A percentile compares a stretch with the other conserved stretches of the same genome.
phyloP scores from a whole-genome alignment of 2,329 filamentous ascomycete species.

The Orbilia quercus region DNA sequence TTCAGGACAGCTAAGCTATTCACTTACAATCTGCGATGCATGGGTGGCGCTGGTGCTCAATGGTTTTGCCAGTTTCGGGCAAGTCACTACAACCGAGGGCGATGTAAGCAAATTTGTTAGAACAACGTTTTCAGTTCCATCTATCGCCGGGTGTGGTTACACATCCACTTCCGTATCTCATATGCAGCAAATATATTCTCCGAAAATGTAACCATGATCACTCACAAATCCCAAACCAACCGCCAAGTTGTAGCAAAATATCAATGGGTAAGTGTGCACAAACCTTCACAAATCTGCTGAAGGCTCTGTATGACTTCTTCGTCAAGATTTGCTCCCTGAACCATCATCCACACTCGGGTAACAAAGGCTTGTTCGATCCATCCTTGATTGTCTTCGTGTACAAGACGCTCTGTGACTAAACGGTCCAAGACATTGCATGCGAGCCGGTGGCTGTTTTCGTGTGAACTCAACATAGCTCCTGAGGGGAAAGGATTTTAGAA shows the following conservation, averaged over 20 bases:
- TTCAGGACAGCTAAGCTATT: conserved; percentile 32
- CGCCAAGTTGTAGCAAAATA: background rate
- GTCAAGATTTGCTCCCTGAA: conserved; percentile 63
- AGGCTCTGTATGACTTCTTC: conserved; percentile 63
- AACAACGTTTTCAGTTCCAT: conserved; percentile 58
- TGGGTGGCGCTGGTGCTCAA: conserved; percentile 73
- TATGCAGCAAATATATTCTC: conserved; percentile 56
- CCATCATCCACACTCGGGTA: conserved; percentile 74
- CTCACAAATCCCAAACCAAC: conserved; percentile 14
- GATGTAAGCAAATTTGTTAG: conserved; percentile 60
- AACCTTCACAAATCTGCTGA: conserved; percentile 64
- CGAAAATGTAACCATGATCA: conserved; percentile 45
- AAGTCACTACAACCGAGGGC: conserved; percentile 16
- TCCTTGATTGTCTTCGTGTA: conserved; percentile 66
- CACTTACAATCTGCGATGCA: conserved; percentile 73
- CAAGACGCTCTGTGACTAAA: conserved; percentile 71
- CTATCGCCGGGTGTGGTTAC: conserved; percentile 57
- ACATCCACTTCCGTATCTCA: conserved; percentile 58
- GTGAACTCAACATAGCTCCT: background rate
- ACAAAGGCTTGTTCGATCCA: conserved; percentile 79
- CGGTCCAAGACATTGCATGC: conserved; percentile 71
- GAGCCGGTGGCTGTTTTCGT: conserved; percentile 46
- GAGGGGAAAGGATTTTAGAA: conserved; percentile 12
- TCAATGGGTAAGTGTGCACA: conserved; percentile 5
- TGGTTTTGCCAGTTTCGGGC: conserved; percentile 65